Conservation (phyloP, 257 asterid species). For the Forsythia viridissima region DNA sequence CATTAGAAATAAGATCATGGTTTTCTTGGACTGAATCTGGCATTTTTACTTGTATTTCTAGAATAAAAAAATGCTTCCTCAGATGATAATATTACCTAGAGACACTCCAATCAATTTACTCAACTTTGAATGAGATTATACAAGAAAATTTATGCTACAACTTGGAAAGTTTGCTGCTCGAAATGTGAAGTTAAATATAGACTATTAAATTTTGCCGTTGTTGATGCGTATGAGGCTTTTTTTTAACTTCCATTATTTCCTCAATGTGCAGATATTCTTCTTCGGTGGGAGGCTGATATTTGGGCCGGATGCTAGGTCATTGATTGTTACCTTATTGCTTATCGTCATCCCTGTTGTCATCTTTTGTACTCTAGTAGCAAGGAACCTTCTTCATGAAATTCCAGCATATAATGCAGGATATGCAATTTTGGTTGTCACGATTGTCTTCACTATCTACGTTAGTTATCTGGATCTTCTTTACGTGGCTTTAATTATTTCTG, state of each 20-base stretch:
- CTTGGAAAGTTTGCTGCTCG: not conserved
- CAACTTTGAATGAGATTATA: not conserved
- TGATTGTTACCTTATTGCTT: conserved; percentile 52
- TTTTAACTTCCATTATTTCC: not conserved
- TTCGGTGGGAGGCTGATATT: conserved; percentile 69
- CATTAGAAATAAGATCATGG: not conserved
- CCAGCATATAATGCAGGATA: conserved; percentile 40
- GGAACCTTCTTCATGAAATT: conserved; percentile 41
- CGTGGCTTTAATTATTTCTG: not conserved
- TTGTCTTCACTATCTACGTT: conserved; percentile 49
- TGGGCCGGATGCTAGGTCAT: conserved; percentile 76
- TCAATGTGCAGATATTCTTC: conserved; percentile 58
- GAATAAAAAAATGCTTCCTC: not conserved
- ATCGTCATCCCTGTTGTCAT: conserved; percentile 59
- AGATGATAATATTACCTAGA: not conserved
- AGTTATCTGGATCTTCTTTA: conserved; percentile 34
- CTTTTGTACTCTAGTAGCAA: conserved; percentile 61
- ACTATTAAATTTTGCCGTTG: not conserved
- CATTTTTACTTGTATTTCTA: not conserved
- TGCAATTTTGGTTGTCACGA: conserved; percentile 39
- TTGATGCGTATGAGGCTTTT: not conserved
- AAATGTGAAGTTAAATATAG: not conserved
- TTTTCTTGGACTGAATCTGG: not conserved
- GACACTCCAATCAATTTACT: not conserved
- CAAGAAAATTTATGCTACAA: not conserved